Evolutionary conservation across 164 flowering plant species (phyloP).

Genomic region (Amborella trichopoda): DNA sequence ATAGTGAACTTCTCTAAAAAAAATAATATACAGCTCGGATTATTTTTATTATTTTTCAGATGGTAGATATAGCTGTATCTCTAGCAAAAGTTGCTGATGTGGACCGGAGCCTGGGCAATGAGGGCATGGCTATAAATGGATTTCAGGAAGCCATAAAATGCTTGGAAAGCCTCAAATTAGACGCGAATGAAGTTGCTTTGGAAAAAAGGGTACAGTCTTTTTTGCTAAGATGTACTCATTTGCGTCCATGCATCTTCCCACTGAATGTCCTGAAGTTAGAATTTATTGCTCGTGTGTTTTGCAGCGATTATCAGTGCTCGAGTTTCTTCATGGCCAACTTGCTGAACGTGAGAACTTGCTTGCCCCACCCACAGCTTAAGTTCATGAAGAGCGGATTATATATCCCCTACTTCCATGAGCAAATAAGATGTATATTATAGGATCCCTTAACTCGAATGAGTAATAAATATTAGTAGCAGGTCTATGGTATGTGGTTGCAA

Average conservation of each 20-base stretch:
- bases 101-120: slow-evolving; percentile 61
- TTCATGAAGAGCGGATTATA: too few species aligned
- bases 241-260: neutral
- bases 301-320: slow-evolving; percentile 70
- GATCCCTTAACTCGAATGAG: too few species aligned
- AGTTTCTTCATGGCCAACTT: slow-evolving; percentile 53
- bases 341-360: slow-evolving; percentile 15
- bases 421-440: too few species aligned
- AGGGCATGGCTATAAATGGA: slow-evolving; percentile 44
- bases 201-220: slow-evolving; percentile 45
- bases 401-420: too few species aligned
- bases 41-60: too few species aligned
- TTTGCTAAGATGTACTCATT: neutral
- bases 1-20: too few species aligned
- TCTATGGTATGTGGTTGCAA: too few species aligned
- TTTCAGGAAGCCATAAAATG: slow-evolving; percentile 72
- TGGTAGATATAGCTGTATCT: slow-evolving; percentile 74
- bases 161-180: slow-evolving; percentile 49
- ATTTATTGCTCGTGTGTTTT: neutral
- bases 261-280: neutral
- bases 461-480: too few species aligned
- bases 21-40: too few species aligned
- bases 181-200: slow-evolving; percentile 39
- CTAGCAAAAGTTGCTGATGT: slow-evolving; percentile 94
- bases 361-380: too few species aligned